These are phyloP conservation scores for Suhomyces tanzawaensis DNA, from an alignment of 805 yeast genomes.

Conservation along the genomic window DNA sequence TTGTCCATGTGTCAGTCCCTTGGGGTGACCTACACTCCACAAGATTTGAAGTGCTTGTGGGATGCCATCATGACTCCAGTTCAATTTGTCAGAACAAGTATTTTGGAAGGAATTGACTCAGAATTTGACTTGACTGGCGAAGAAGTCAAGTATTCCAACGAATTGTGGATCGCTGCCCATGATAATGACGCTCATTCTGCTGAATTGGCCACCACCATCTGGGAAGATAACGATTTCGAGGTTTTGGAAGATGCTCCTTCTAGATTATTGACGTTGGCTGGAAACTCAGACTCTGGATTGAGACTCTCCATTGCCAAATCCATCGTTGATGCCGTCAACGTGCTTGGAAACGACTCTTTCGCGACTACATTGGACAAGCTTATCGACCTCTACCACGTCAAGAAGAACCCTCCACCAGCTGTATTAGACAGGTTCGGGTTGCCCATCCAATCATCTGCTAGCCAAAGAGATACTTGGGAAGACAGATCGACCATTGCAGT, in stretches of 20 bases:
- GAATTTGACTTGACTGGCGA: conserved; percentile 65
- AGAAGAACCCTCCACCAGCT: conserved; percentile 73
- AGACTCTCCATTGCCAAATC: conserved; percentile 74
- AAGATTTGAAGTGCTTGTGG: conserved; percentile 60
- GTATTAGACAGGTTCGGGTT: conserved; percentile 78
- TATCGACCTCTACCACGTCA: conserved; percentile 54
- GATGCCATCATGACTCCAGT: conserved; percentile 58
- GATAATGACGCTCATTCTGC: conserved; percentile 65
- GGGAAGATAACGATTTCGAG: conserved; percentile 73
- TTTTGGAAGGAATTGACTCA: conserved; percentile 80
- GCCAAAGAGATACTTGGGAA: conserved; percentile 78
- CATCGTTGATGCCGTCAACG: conserved; percentile 50
- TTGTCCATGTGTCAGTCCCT: conserved; percentile 73
- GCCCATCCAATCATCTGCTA: conserved; percentile 57
- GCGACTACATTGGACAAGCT: conserved; percentile 42
- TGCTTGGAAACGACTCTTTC: conserved; percentile 24
- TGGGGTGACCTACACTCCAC: conserved; percentile 54
- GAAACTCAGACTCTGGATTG: conserved; percentile 58
- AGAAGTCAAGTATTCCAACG: conserved; percentile 49
- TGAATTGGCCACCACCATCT: conserved; percentile 72
- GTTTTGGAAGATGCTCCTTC: conserved; percentile 45
- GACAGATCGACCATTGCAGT: conserved; percentile 79
- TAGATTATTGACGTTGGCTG: conserved; percentile 50
- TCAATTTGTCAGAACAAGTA: conserved; percentile 70
- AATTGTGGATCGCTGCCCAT: conserved; percentile 74